These are phyloP conservation scores for Annulohypoxylon truncatum DNA, from an alignment of 2,329 filamentous ascomycete genomes.

Conservation along the genomic window DNA sequence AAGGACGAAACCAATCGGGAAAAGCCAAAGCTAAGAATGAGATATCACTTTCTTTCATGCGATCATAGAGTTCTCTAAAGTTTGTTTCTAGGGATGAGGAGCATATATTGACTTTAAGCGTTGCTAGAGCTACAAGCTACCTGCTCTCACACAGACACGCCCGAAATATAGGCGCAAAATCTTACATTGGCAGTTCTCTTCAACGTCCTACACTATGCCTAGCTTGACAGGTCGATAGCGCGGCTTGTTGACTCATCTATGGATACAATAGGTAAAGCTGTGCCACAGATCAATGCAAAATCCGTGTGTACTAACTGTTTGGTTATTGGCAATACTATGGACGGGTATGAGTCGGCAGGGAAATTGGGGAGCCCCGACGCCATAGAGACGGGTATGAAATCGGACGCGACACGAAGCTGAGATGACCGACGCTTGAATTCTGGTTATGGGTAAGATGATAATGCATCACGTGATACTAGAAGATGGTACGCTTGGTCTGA, in stretches of 20 bases:
- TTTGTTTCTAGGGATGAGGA: constrained; percentile 12
- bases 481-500: background rate
- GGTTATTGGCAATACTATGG: background rate
- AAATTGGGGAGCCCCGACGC: constrained; percentile 32
- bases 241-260: constrained; percentile 2
- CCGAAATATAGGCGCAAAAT: constrained; percentile 2
- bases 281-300: constrained; percentile 3
- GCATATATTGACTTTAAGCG: background rate
- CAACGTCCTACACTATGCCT: background rate
- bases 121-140: constrained; percentile 11
- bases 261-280: background rate
- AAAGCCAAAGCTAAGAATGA: constrained; percentile 4
- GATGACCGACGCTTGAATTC: constrained; percentile 26
- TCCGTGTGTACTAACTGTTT: background rate
- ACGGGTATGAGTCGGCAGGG: background rate
- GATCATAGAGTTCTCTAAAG: constrained; percentile 16
- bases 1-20: constrained; percentile 3
- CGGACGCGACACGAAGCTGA: constrained; percentile 26
- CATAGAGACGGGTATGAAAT: constrained; percentile 13
- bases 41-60: constrained; percentile 9
- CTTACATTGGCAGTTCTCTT: background rate
- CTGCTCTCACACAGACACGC: background rate
- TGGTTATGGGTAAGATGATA: background rate
- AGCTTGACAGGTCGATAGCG: background rate
- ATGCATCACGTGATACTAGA: constrained; percentile 22